Conservation (phyloP, 805 yeast genomes). For the Zygosaccharomyces pseudorouxii region DNA sequence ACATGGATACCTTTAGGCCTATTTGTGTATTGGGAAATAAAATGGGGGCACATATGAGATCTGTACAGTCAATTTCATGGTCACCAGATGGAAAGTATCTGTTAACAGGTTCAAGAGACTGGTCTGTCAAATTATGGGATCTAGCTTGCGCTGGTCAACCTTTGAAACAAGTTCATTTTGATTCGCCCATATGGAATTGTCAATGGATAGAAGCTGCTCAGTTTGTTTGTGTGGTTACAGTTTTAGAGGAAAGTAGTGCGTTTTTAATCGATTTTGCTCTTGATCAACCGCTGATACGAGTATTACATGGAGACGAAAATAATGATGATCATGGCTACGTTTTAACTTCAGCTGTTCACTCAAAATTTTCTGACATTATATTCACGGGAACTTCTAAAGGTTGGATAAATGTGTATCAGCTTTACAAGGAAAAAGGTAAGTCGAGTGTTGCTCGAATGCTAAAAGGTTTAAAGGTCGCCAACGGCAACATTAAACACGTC, state of each 20-base stretch:
- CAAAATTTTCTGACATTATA: slow-evolving; percentile 41
- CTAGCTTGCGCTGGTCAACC: slow-evolving; percentile 40
- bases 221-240: slow-evolving; percentile 54
- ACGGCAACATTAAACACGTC: slow-evolving; percentile 66
- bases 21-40: slow-evolving; percentile 40
- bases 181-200: slow-evolving; percentile 66
- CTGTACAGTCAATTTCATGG: slow-evolving; percentile 75
- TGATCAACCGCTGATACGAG: slow-evolving; percentile 5
- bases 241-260: slow-evolving; percentile 56
- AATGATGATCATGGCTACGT: slow-evolving; percentile 28
- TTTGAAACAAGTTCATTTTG: slow-evolving; percentile 47
- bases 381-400: slow-evolving; percentile 82
- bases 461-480: slow-evolving; percentile 53
- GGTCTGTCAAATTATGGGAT: slow-evolving; percentile 82
- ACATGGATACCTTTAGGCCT: slow-evolving; percentile 53
- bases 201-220: slow-evolving; percentile 22
- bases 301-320: not conserved
- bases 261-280: slow-evolving; percentile 21
- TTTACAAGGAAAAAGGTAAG: slow-evolving; percentile 3
- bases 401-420: slow-evolving; percentile 50
- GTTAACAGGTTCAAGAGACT: slow-evolving; percentile 71
- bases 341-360: slow-evolving; percentile 30
- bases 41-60: slow-evolving; percentile 61
- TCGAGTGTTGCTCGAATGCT: slow-evolving; percentile 33
- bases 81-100: slow-evolving; percentile 64